Evolutionary conservation across 768 basidiomycete species (phyloP), one percentile per base, ranked within the genome.

Genomic region (Pholiota conissans): DNA sequence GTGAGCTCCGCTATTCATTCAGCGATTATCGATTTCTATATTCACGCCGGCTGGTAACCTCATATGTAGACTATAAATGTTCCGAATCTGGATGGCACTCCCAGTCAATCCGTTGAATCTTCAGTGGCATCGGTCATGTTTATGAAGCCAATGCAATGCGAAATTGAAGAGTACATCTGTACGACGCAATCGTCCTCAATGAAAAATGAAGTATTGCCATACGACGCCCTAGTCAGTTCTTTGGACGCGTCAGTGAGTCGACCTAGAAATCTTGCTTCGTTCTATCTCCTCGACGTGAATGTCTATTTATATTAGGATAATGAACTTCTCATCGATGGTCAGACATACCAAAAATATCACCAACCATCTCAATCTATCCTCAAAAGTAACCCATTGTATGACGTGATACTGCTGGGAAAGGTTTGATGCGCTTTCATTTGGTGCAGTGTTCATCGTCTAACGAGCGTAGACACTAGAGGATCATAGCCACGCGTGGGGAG

Each of bases 401-500:
- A 66, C 34, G 61, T 69, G 52, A 56, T 69, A 50, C 62, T 69
- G 35, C 51, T 74, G 28, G 81, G 81, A 51, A 73, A 81, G 73
- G 80, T 79, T 58, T 53, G 74, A 66, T 35, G 50, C 49, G 14
- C 50, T 37, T 45, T 54, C 32, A 26, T n/a, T n/a, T 14, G 30
- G 32, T 51, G 30, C 45, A 50, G n/a, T 30, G 35, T 48, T 22
- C 29, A 45, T 52, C 57, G 28, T 59, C 61, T 67, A 45, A 63
- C 51, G 28, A 58, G 55, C 29, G 29, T 34, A 87, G 86, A 87
- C 86, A 1, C 72, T 79, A 45, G 70, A 63, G 47, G 76, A 77
- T 47, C 81, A 84, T 54, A 84, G 84, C 57, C 73, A 74, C 35
- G 84, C 85, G 7, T 91, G 90, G 87, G 86, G 84, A 4, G 81